Base-by-base conservation (phyloP, 805 yeast species). In the Saccharomyces jurei region DNA sequence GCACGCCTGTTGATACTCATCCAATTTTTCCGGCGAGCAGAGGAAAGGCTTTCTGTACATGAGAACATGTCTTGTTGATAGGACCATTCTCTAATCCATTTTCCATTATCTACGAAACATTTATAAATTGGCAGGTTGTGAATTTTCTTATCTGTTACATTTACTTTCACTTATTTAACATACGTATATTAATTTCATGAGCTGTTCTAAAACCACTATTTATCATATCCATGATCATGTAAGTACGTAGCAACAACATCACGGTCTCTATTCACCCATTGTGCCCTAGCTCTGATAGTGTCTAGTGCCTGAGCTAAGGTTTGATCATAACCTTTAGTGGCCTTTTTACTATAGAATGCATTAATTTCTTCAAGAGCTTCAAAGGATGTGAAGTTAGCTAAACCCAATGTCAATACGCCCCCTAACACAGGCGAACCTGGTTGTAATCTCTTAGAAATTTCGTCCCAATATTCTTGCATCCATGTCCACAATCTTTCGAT, bases 341-440 rank as follows among this genome's bases (percentile, higher is more conserved):
- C 73, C 67, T 78, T 82, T 32, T 55, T 66, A 21, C 64, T 69
- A 62, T 81, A 81, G 77, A 82, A 79, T 31, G 66, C 65, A 55
- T 74, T 73, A 56, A 84, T 77, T 54, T 75, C 77, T 22, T 75
- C 74, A 60, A 76, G 76, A 60, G 81, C 83, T 44, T 75, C 78
- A 46, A 70, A 69, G 54, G 80, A 79, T 31, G 89, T 78, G 71
- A 82, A 84, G 1, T 85, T 81, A 26, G 82, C 70, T 49, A 87
- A 78, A 49, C 83, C 72, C 32, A 86, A 58, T 41, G 77, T 76
- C 41, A 91, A 85, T 55, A 92, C 83, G 26, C 83, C 76, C 22
- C 91, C 86, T 63, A 91, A 77, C 86, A 90, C 81, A 31, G 89
- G 77, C 57, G 86, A 78, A 13, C 88, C 85, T 13, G 95, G 88